A percentile compares a stretch with the other conserved stretches of the same genome.
These are phyloP conservation scores for Phytophthora megakarya DNA, from an alignment of 352 stramenopile species.

Conservation along the genomic window DNA sequence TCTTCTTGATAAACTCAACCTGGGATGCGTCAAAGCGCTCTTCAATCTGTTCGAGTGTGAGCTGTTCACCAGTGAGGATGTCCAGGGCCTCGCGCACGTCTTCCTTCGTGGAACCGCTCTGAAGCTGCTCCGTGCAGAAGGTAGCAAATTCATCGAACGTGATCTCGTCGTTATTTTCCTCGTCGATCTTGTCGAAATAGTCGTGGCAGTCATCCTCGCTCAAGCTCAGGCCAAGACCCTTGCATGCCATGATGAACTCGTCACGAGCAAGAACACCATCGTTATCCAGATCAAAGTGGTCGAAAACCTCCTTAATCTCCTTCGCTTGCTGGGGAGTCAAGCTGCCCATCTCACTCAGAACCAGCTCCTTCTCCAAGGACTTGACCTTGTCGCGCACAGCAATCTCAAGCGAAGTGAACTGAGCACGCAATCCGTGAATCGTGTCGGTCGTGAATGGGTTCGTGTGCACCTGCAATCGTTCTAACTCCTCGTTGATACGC, in stretches of 20 bases:
- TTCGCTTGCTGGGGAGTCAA: conserved; percentile 82
- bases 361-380: conserved; percentile 89
- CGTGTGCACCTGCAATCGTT: conserved; percentile 82
- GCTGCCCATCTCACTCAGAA: conserved; percentile 81
- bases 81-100: conserved; percentile 86
- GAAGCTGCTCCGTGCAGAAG: conserved; percentile 89
- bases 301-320: conserved; percentile 91
- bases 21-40: conserved; percentile 80
- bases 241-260: conserved; percentile 92
- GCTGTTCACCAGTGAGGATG: conserved; percentile 68
- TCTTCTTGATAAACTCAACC: conserved; percentile 83
- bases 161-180: conserved; percentile 85
- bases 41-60: conserved; percentile 81
- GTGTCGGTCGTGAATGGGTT: conserved; percentile 92
- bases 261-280: conserved; percentile 85
- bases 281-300: conserved; percentile 90
- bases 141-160: conserved; percentile 83
- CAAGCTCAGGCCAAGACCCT: conserved; percentile 83
- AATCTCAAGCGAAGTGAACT: conserved; percentile 84
- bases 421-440: conserved; percentile 84
- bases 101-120: conserved; percentile 83
- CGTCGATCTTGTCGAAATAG: conserved; percentile 88
- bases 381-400: conserved; percentile 85
- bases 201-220: conserved; percentile 90
- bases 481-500: conserved; percentile 80